Conservation (phyloP, 2,329 filamentous ascomycete genomes). For the Podosphaera leucotricha region DNA sequence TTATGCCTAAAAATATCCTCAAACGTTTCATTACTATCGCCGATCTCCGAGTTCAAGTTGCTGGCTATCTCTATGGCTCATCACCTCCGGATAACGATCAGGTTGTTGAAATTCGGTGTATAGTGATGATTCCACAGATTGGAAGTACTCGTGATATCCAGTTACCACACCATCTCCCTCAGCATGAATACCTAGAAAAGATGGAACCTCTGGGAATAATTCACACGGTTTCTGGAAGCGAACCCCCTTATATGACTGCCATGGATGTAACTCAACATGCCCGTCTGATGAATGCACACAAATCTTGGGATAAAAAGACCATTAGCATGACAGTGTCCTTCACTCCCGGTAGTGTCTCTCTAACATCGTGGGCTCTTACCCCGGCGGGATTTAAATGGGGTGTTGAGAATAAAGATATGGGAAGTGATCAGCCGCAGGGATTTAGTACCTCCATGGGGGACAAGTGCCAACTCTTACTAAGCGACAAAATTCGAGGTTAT, state of each 20-base stretch:
- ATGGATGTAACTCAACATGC: constrained; percentile 88
- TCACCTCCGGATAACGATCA: constrained; percentile 87
- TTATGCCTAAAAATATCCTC: constrained; percentile 97
- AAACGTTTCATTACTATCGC: constrained; percentile 97
- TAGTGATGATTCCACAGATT: constrained; percentile 94
- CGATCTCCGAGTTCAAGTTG: constrained; percentile 87
- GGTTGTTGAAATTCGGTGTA: constrained; percentile 89
- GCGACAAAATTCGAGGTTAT: constrained; percentile 82
- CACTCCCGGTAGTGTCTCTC: constrained; percentile 84
- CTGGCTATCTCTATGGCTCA: constrained; percentile 80
- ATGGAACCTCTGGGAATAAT: constrained; percentile 88
- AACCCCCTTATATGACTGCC: constrained; percentile 89
- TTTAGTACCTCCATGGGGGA: constrained; percentile 84
- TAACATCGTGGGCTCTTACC: constrained; percentile 82
- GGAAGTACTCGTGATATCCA: constrained; percentile 83
- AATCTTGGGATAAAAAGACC: constrained; percentile 63
- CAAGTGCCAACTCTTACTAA: constrained; percentile 82
- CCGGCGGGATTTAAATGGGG: constrained; percentile 93
- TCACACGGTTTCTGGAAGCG: constrained; percentile 84
- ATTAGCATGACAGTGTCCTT: constrained; percentile 91
- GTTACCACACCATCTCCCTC: constrained; percentile 67
- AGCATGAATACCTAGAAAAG: constrained; percentile 68
- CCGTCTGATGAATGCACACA: constrained; percentile 64
- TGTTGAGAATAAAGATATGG: constrained; percentile 77
- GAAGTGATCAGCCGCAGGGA: constrained; percentile 80